Evolutionary conservation across 352 stramenopile species (phyloP), one percentile per base, ranked within the genome.

Genomic region (Pythium utonaiense): DNA sequence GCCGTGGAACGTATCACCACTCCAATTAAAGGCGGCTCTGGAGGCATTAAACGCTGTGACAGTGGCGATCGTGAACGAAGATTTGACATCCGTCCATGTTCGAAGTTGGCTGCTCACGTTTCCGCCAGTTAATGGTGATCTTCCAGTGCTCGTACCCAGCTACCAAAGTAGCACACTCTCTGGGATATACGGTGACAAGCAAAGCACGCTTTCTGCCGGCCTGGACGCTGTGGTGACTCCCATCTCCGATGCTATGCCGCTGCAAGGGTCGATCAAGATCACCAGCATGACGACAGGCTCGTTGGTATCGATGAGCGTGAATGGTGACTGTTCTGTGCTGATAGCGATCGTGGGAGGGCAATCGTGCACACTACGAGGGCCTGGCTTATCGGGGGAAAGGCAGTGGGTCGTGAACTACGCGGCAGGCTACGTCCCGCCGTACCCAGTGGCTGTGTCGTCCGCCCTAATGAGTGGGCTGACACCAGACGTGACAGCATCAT

Each of bases 371-470:
- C 17, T 75, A 2, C 16, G 62, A 41, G 67, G 71, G 0, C 56
- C 62, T 27, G 71, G 71, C 5, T 56, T 78, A 6, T 71, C 55
- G 50, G 71, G 71, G 5, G 71, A 78, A 55, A 52, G 66, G 13
- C 36, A 48, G 19, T 78, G 71, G 71, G 38, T 42, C 9, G 31
- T 78, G 5, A 41, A 66, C 3, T 75, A 71, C 31, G 50, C 67
- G 3, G 10, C 51, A 19, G 24, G 27, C 14, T 53, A 49, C 17
- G 44, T 59, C 3, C 16, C 25, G 24, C 53, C 48, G 16, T 66
- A 19, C n/a, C 10, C 34, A n/a, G 14, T 41, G 4, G 9, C 34
- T 14, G 34, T 41, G 34, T 41, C 34, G 9, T 41, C 34, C 14
- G 14, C 4, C 7, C 10, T 41, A 13, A 41, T 41, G 34, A 41